phyloP scores from a whole-genome alignment of 768 basidiomycete genomes.

The Suillus sp. region DNA sequence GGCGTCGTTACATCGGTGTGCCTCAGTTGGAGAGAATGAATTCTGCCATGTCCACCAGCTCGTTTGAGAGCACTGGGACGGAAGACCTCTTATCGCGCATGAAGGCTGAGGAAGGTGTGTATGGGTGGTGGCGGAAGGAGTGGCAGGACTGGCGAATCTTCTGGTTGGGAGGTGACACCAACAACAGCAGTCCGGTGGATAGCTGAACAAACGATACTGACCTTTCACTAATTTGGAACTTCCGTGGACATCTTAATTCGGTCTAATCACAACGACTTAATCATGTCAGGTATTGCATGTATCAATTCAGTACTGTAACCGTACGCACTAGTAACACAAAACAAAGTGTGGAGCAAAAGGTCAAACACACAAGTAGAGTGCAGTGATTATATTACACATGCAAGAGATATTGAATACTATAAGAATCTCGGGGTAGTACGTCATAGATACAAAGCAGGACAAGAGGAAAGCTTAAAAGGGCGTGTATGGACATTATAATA shows the following conservation, averaged over 20 bases:
- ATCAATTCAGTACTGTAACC: background rate
- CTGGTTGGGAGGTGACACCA: constrained; percentile 70
- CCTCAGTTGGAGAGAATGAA: constrained; percentile 44
- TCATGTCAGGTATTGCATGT: background rate
- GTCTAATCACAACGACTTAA: constrained; percentile 4
- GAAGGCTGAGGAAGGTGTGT: constrained; percentile 64
- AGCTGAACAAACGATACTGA: constrained; percentile 25
- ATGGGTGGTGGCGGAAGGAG: constrained; percentile 79
- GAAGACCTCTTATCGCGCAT: constrained; percentile 49
- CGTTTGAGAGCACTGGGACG: constrained; percentile 54
- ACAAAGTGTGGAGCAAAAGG: constrained; percentile 4
- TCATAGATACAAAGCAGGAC: constrained; percentile 23
- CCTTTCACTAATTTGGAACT: background rate
- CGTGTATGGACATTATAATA: constrained; percentile 17
- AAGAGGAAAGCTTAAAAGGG: constrained; percentile 14
- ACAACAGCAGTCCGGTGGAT: constrained; percentile 26
- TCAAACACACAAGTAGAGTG: constrained; percentile 21
- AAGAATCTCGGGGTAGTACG: constrained; percentile 21
- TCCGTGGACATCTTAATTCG: constrained; percentile 3
- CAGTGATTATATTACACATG: constrained; percentile 32
- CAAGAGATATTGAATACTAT: constrained; percentile 26
- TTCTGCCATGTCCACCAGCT: constrained; percentile 45
- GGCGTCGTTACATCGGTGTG: constrained; percentile 41
- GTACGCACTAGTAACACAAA: background rate
- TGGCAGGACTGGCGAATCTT: constrained; percentile 77